Evolutionary conservation across 345 rosid species (phyloP).

Genomic region (Angophora floribunda): DNA sequence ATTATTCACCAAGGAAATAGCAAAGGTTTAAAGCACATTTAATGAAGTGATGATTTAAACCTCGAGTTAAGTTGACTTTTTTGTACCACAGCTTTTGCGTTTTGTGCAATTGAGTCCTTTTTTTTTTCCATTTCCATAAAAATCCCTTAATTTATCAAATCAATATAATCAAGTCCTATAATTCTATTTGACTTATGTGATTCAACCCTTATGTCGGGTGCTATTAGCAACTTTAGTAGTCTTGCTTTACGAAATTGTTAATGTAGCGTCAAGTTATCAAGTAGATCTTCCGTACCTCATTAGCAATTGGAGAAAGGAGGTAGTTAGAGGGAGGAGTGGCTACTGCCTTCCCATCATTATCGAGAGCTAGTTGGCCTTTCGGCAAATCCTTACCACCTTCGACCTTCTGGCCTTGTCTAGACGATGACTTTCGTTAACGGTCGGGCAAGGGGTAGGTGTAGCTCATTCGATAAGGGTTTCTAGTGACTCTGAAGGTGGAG

Average conservation of each 20-base stretch:
- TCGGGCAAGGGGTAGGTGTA: neutral
- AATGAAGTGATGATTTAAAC: neutral
- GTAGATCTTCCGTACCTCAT: accelerated
- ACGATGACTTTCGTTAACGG: neutral
- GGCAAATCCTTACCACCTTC: neutral
- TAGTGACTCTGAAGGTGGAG: neutral
- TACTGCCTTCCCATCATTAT: neutral
- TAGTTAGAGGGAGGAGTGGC: neutral
- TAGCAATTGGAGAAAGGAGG: neutral
- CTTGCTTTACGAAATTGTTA: neutral
- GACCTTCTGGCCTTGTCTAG: neutral
- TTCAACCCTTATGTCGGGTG: neutral
- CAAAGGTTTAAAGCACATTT: neutral
- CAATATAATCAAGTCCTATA: neutral
- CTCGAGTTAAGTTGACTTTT: neutral
- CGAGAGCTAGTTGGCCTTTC: neutral
- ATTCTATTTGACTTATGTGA: neutral
- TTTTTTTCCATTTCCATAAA: neutral
- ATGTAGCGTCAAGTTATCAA: neutral
- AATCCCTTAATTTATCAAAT: neutral
- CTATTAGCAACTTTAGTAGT: neutral
- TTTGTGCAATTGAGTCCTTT: neutral
- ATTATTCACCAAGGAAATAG: neutral
- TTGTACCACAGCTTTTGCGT: neutral
- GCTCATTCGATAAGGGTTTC: neutral